phyloP scores from a whole-genome alignment of 345 rosid species.

The Anastatica hierochuntica region DNA sequence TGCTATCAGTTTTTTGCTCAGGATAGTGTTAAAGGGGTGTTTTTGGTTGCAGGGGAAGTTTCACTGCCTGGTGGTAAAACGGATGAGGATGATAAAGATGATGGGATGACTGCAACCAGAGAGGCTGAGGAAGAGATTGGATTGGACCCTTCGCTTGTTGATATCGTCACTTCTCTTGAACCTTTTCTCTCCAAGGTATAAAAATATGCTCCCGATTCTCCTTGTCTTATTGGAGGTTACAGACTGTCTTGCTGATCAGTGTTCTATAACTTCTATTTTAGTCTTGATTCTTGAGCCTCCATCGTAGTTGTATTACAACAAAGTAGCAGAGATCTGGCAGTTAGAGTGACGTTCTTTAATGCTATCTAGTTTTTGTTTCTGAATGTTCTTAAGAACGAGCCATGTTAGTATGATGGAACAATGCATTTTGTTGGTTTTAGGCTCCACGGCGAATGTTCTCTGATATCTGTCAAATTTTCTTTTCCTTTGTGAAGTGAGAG shows the following conservation, averaged over 20 bases:
- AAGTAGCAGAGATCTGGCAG: not conserved
- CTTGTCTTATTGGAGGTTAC: not conserved
- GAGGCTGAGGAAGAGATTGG: slow-evolving; percentile 73
- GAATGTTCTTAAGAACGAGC: not conserved
- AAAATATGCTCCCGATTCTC: not conserved
- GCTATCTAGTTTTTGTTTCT: not conserved
- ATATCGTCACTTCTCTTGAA: slow-evolving; percentile 59
- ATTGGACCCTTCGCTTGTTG: slow-evolving; percentile 58
- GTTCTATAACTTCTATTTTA: too few relatives aligned
- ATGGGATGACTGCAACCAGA: slow-evolving; percentile 56
- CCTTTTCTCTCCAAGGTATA: slow-evolving; percentile 89
- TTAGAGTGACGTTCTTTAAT: not conserved
- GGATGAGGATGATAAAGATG: slow-evolving; percentile 59
- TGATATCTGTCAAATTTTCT: not conserved
- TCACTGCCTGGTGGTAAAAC: slow-evolving; percentile 77
- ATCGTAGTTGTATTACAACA: not conserved
- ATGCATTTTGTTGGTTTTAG: not conserved
- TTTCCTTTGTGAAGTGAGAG: too few relatives aligned
- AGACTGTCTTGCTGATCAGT: not conserved
- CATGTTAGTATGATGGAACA: not conserved
- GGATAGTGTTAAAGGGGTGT: not conserved
- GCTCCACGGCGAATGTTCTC: not conserved
- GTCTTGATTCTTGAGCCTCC: not conserved
- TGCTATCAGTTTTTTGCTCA: not conserved
- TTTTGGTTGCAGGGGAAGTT: slow-evolving; percentile 55